Percentiles rank a stretch among this genome's conserved stretches.
Conservation (phyloP, 768 basidiomycete species). For the Leccinum broughii region DNA sequence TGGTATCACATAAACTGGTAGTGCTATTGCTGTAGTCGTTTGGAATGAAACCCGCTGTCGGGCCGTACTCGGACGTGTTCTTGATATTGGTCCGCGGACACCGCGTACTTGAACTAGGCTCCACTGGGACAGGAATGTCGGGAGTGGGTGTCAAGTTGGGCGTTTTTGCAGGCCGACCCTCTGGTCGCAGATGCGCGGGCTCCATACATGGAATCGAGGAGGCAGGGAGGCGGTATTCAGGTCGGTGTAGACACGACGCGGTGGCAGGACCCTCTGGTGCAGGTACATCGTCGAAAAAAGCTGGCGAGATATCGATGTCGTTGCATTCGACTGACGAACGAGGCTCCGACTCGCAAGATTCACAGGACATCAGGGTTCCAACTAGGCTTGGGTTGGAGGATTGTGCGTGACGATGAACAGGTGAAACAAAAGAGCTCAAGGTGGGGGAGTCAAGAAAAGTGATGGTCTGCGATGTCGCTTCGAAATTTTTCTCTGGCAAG, state of each 20-base stretch:
- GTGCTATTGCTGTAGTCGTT: constrained; percentile 12
- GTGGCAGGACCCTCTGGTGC: constrained; percentile 47
- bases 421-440: constrained; percentile 1
- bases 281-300: constrained; percentile 45
- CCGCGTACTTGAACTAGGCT: constrained; percentile 6
- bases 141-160: not conserved
- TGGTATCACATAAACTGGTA: constrained; percentile 8
- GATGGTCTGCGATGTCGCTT: not conserved
- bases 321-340: constrained; percentile 16
- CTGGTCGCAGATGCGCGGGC: constrained; percentile 17
- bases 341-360: constrained; percentile 20
- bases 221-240: constrained; percentile 25
- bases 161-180: not conserved
- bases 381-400: constrained; percentile 10
- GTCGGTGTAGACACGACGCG: constrained; percentile 36
- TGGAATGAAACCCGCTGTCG: constrained; percentile 33
- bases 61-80: constrained; percentile 18
- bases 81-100: not conserved
- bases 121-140: not conserved
- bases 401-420: constrained; percentile 2
- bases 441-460: constrained; percentile 16
- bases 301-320: constrained; percentile 43
- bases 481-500: constrained; percentile 4
- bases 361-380: constrained; percentile 8
- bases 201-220: constrained; percentile 23